A percentile compares a stretch with the other conserved stretches of the same genome.
Evolutionary conservation across 169 alveolate genomes (phyloP).

Genomic region (Amoebophrya sp.): DNA sequence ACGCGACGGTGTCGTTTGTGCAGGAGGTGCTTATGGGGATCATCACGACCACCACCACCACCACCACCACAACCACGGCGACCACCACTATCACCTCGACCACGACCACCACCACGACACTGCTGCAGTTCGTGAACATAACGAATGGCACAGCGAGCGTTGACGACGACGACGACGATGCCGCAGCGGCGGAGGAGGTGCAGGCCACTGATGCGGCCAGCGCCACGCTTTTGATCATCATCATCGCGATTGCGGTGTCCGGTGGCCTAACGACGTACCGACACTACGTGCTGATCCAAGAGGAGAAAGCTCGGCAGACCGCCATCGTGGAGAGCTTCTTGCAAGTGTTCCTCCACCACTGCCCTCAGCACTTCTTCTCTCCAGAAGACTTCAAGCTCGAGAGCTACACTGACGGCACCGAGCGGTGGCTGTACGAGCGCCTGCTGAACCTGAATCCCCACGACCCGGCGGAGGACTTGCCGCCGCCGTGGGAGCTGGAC

Average conservation of each 20-base stretch:
- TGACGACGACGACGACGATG: neutral
- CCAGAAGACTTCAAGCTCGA: neutral
- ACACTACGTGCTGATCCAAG: neutral
- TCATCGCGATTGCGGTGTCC: neutral
- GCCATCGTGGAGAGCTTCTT: neutral
- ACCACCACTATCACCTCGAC: neutral
- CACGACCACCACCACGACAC: neutral
- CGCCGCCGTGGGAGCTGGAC: no score
- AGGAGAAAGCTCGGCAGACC: neutral
- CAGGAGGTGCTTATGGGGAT: neutral
- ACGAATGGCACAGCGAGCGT: neutral
- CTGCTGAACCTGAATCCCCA: no score
- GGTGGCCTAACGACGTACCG: neutral
- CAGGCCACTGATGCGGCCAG: neutral
- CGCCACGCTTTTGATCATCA: neutral
- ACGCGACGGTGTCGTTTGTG: neutral
- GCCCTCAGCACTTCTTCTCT: neutral
- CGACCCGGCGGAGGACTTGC: no score
- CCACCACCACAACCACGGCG: neutral
- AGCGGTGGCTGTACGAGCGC: no score
- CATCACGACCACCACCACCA: constrained; percentile 2
- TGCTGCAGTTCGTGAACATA: neutral
- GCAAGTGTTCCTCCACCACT: neutral
- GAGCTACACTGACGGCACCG: neutral
- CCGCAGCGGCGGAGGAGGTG: neutral